Evolutionary conservation across 2,329 filamentous ascomycete species (phyloP).

Genomic region (Trichoderma brevicompactum): DNA sequence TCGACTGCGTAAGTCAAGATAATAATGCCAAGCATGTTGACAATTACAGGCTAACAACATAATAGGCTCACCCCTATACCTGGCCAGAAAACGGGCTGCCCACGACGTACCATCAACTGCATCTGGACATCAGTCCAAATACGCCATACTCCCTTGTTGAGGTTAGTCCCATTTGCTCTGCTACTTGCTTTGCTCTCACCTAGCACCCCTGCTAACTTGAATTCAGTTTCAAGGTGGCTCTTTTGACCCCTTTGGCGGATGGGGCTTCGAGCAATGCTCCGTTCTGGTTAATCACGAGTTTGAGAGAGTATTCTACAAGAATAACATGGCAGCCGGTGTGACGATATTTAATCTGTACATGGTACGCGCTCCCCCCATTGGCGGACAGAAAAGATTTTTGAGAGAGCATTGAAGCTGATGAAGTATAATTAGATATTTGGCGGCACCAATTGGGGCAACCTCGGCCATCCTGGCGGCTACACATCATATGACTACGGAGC

Average conservation of each 20-base stretch:
- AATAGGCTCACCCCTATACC: slow-evolving; percentile 46
- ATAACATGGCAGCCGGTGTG: slow-evolving; percentile 67
- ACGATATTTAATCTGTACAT: slow-evolving; percentile 77
- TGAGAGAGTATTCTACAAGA: slow-evolving; percentile 79
- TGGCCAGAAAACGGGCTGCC: slow-evolving; percentile 65
- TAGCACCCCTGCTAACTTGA: neutral
- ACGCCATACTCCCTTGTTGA: slow-evolving; percentile 71
- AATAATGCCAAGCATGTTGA: neutral
- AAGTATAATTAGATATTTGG: slow-evolving; percentile 61
- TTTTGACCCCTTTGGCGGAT: slow-evolving; percentile 76
- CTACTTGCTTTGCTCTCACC: neutral
- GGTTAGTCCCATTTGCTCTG: slow-evolving; percentile 38
- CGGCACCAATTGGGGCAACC: slow-evolving; percentile 83
- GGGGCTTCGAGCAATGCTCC: slow-evolving; percentile 69
- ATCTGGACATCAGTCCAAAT: slow-evolving; percentile 60
- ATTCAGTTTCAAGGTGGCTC: slow-evolving; percentile 69
- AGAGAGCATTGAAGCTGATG: neutral
- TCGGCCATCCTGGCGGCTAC: slow-evolving; percentile 70
- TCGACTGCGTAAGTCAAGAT: slow-evolving; percentile 46
- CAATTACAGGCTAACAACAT: neutral
- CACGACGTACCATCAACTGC: slow-evolving; percentile 49
- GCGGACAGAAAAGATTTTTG: too few relatives aligned
- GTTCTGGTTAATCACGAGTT: slow-evolving; percentile 73
- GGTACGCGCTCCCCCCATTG: slow-evolving; percentile 47
- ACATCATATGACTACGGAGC: slow-evolving; percentile 62